Base-by-base conservation (phyloP, 2,329 filamentous ascomycete species). In the Phoma herbarum region DNA sequence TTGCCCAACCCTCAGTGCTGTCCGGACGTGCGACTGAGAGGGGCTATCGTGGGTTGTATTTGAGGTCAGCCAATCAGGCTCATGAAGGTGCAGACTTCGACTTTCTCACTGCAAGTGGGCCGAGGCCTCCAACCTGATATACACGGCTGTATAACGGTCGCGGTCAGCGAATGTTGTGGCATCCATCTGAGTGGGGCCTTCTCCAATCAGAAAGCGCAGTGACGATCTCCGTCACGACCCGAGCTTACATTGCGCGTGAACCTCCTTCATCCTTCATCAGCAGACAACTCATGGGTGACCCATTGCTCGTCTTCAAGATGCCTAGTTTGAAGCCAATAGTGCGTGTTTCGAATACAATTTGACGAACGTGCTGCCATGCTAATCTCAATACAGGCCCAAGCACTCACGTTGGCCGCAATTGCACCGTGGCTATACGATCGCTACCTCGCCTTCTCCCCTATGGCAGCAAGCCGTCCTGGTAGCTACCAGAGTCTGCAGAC, bases 41-140 rank as follows among this genome's bases (percentile, higher is more conserved):
- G 64, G 86, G 86, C 0, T 89, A 88, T 72, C 75, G 84, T 1
- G 86, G 85, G 0, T 66, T 89, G 46, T 89, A 87, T 68, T 81
- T 86, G 79, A 76, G 84, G 6, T 79, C 78, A 16, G 86, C 88
- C 0, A 87, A 85, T 18, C 85, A 88, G 70, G 86, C 86, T 0
- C 80, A 88, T 61, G 66, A 80, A 2, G 86, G 86, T 0, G 84
- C 81, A 0, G 65, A 89, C 68, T 88, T 89, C 74, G 85, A 85
- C 60, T 88, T 89, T 57, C 71, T 89, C 52, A 86, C 65, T 12
- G 65, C 65, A 20, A 52, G 54, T 2, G 65, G 65, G 29, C 65
- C 65, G 7, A 50, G 41, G 28, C 18, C 45, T 42, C n/a, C 18
- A 11, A 5, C 39, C 41, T 50, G 39, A 59, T 8, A 2, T 47